Conservation (phyloP, 2,329 filamentous ascomycete genomes). For the Parascedosporium putredinis region DNA sequence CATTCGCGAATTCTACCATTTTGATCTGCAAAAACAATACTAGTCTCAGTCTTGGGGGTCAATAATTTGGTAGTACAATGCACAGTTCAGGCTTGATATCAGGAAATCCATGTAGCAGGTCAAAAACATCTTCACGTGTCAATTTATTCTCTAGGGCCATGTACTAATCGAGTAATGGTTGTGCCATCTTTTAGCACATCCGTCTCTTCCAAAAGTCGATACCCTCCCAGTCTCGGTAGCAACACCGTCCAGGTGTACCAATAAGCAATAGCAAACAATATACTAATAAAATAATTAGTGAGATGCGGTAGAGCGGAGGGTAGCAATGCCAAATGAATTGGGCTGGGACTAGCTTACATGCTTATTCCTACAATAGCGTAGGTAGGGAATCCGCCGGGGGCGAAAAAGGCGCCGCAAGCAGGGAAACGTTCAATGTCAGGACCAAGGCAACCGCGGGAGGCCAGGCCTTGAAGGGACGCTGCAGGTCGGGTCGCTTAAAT, state of each 20-base stretch:
- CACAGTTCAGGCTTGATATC: too few relatives aligned
- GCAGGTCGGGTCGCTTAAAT: constrained; percentile 45
- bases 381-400: constrained; percentile 43
- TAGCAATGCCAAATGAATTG: background rate
- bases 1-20: too few relatives aligned
- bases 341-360: constrained; percentile 30
- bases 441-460: constrained; percentile 45
- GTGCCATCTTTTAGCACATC: constrained; percentile 57
- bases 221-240: constrained; percentile 48
- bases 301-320: background rate
- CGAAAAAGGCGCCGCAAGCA: constrained; percentile 55
- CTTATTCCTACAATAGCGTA: constrained; percentile 42
- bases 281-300: constrained; percentile 25
- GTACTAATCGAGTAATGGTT: constrained; percentile 47
- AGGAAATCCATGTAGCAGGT: too few relatives aligned
- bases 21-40: too few relatives aligned
- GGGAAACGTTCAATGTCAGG: constrained; percentile 38
- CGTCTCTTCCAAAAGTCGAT: constrained; percentile 50
- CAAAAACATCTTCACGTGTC: too few relatives aligned
- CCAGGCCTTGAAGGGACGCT: constrained; percentile 57
- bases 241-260: constrained; percentile 59
- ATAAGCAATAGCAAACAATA: constrained; percentile 49
- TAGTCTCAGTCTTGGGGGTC: too few relatives aligned
- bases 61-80: too few relatives aligned
- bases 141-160: constrained; percentile 11